phyloP scores from a whole-genome alignment of 495 filamentous ascomycete species.

The Penicillium odoratum region DNA sequence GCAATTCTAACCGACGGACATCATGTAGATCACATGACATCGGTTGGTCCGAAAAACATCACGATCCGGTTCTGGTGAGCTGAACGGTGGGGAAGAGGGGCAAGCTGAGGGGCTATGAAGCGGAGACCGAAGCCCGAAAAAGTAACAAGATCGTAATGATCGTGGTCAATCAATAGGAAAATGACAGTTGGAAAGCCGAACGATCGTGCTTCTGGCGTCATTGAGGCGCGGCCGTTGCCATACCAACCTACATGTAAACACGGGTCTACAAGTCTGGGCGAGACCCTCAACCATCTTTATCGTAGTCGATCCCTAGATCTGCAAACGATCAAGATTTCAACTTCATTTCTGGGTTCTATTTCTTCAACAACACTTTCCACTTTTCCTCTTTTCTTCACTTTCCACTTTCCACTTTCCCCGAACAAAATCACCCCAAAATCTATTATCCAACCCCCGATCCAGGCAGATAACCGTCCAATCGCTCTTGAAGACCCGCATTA shows the following conservation, averaged over 20 bases:
- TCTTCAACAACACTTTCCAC: constrained; percentile 8
- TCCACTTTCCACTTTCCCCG: not conserved
- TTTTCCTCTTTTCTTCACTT: constrained; percentile 12
- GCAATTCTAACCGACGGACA: not conserved
- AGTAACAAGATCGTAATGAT: constrained; percentile 22
- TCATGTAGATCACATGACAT: constrained; percentile 21
- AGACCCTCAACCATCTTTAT: constrained; percentile 24
- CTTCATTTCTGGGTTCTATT: constrained; percentile 16
- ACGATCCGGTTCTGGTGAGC: constrained; percentile 23
- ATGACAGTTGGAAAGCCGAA: constrained; percentile 14
- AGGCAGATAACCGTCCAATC: constrained; percentile 16
- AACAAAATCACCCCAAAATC: not conserved
- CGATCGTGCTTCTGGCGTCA: constrained; percentile 35
- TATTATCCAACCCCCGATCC: not conserved
- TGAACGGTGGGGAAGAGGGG: constrained; percentile 30
- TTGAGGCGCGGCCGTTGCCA: constrained; percentile 39
- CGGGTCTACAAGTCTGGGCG: constrained; percentile 21
- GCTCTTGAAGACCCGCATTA: constrained; percentile 15
- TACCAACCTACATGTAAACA: constrained; percentile 48
- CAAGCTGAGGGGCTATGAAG: constrained; percentile 16
- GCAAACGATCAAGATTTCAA: constrained; percentile 12
- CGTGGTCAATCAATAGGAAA: constrained; percentile 17
- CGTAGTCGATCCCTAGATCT: constrained; percentile 26
- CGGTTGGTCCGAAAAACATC: constrained; percentile 6
- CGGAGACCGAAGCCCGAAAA: constrained; percentile 18